Conservation (phyloP, 2,329 filamentous ascomycete species). For the Bertia moriformis region DNA sequence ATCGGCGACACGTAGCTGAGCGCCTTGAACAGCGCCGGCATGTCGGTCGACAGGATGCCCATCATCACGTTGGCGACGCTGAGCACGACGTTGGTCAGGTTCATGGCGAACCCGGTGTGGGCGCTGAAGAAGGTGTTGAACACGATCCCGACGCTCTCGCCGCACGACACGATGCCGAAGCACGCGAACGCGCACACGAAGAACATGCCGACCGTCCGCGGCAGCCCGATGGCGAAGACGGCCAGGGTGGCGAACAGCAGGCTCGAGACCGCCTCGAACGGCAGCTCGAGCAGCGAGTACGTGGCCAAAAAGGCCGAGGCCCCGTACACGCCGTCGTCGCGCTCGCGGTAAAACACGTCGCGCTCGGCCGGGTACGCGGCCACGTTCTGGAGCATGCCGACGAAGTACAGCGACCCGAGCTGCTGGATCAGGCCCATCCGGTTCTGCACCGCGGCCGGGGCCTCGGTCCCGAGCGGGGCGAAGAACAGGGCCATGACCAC, state of each 20-base stretch:
- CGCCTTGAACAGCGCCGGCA: constrained; percentile 49
- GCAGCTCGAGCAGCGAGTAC: constrained; percentile 57
- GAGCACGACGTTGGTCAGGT: constrained; percentile 55
- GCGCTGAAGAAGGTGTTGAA: constrained; percentile 60
- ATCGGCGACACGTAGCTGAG: constrained; percentile 62
- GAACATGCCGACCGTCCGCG: constrained; percentile 47
- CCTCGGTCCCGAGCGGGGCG: constrained; percentile 34
- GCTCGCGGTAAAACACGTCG: constrained; percentile 65
- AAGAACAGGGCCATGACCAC: constrained; percentile 32
- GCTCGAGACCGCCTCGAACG: constrained; percentile 53
- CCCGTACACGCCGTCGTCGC: constrained; percentile 59
- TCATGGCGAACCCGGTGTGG: constrained; percentile 65
- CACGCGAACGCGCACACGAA: constrained; percentile 55
- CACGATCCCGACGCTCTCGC: constrained; percentile 64
- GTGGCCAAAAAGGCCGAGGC: constrained; percentile 57
- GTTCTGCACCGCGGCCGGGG: constrained; percentile 42
- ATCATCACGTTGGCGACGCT: constrained; percentile 59
- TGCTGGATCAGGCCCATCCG: constrained; percentile 63
- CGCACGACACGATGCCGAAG: constrained; percentile 61
- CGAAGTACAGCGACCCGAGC: constrained; percentile 57
- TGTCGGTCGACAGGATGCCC: constrained; percentile 56
- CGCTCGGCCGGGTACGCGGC: constrained; percentile 59
- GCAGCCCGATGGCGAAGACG: constrained; percentile 50
- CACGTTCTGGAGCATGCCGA: constrained; percentile 69
- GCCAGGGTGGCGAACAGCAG: constrained; percentile 52